Evolutionary conservation across 1,139 yeast species (phyloP).

Genomic region (Geotrichum carabidarum): DNA sequence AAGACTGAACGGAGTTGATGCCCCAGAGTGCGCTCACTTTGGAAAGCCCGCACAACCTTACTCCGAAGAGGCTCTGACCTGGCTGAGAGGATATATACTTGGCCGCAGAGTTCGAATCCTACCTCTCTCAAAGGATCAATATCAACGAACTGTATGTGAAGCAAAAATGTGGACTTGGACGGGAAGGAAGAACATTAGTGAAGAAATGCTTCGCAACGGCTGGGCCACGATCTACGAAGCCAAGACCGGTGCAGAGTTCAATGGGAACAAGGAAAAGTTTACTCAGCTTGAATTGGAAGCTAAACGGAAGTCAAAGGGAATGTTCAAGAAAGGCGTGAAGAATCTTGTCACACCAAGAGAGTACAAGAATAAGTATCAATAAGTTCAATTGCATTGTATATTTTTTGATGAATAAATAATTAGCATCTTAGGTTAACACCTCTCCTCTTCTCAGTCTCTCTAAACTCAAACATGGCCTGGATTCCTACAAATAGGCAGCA

Average conservation of each 20-base stretch:
- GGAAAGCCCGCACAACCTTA: conserved; percentile 91
- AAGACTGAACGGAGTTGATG: conserved; percentile 92
- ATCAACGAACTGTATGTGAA: conserved; percentile 80
- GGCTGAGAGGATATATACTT: conserved; percentile 62
- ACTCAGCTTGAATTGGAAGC: conserved; percentile 57
- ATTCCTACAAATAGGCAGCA: conserved; percentile 70
- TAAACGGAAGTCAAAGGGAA: conserved; percentile 52
- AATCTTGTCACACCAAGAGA: conserved; percentile 73
- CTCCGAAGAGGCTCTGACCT: conserved; percentile 74
- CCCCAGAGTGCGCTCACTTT: conserved; percentile 93
- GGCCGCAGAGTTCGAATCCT: conserved; percentile 67
- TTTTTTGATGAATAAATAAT: not conserved
- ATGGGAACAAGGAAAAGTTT: conserved; percentile 62
- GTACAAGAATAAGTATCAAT: conserved; percentile 47
- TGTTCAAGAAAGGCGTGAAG: conserved; percentile 54
- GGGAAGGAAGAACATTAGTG: conserved; percentile 74
- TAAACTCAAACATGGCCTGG: conserved; percentile 90
- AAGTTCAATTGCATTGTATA: not conserved
- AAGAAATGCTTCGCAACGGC: conserved; percentile 79
- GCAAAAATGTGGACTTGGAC: conserved; percentile 70
- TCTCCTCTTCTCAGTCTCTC: conserved; percentile 77
- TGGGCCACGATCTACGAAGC: conserved; percentile 86
- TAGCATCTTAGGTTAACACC: conserved; percentile 81
- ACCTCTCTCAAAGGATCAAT: conserved; percentile 82
- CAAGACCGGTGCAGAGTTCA: conserved; percentile 76